Evolutionary conservation across 306 rosid genomes (phyloP), one percentile per base, ranked within the genome.

Genomic region (Coriaria nepalensis): DNA sequence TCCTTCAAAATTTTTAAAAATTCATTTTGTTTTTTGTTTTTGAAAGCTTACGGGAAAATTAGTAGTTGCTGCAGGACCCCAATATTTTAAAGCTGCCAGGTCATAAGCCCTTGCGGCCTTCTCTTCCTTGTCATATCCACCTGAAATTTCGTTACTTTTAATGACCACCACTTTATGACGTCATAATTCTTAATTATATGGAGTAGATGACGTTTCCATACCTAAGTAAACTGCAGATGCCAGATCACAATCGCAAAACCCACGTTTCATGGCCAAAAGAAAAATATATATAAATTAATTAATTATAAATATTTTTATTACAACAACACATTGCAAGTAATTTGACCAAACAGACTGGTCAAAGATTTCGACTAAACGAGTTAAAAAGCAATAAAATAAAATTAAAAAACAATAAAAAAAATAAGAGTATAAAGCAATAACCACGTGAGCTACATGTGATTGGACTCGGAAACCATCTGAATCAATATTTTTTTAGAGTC

Each of bases 51-150:
- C 98, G 51, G 94, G 88, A 66, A 85, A 92, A 73, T 92, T 85
- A 56, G 96, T 85, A 48, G 98, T 92, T 11, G 98, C 98, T 0
- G 82, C 62, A 6, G 92, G 75, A 33, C 98, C 98, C 98, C 98
- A 92, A 55, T 92, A 92, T 67, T 92, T 92, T 9, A 92, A 72
- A 62, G 98, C 98, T 14, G 98, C 98, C 76, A 92, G 76, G 73
- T 92, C 98, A 68, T 92, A 92, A 54, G 98, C 74, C 68, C 96
- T 77, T n/a, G 98, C 96, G 1, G 98, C 98, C 69, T 86, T 92
- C 6, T 92, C 98, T 70, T 92, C 98, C 66, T 85, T 85, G 72
- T 92, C 98, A 75, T 92, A 92, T 45, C 96, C 98, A 71, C 98
- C 98, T 92, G 73, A 66, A 42, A 12, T 10, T 47, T 52, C 4